Base-by-base conservation (phyloP, 805 yeast genomes). In the Saturnispora zaruensis region DNA sequence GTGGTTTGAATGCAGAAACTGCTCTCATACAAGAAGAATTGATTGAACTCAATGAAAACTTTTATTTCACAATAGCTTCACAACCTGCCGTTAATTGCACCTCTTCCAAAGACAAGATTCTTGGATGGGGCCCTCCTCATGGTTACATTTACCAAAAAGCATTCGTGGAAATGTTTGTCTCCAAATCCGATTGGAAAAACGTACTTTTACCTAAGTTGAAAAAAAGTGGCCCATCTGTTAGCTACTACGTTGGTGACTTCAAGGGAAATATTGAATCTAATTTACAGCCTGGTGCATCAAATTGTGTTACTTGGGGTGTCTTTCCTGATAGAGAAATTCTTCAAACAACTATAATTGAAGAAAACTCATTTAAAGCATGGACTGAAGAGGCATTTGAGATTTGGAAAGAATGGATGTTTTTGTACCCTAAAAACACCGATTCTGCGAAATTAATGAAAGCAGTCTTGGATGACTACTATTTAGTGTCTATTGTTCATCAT, bases 301-400 rank as follows among this genome's bases (percentile, higher is more conserved):
- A 82, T 55, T 96, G 93, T 25, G 95, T 93, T 7, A 93, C 99
- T 1, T 93, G 99, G 99, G 99, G 98, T 54, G 96, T 86, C 3
- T 91, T 93, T 74, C 95, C 95, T 6, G 83, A 83, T 65, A 79
- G 89, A 55, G 96, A 88, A 62, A 82, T 89, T 34, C 78, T 88
- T 34, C 97, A 90, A 66, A 86, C 97, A 0, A 93, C 99, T 0
- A 84, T 90, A 53, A 82, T 93, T 50, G 96, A 90, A 62, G 85
- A 81, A 57, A 96, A 89, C 58, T 87, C 97, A 2, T 91, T 93
- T 71, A 78, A 78, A 57, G 96, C 96, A 0, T 93, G 99, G 99
- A 79, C 84, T 57, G 97, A 90, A 60, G 99, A 93, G 65, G 95
- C 96, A 0, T 93, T 88, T 66, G 75, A 79, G 51, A 84, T 93